A percentile compares a stretch with the other conserved stretches of the same genome.
These are phyloP conservation scores for Hyaloscypha bicolor DNA, from an alignment of 495 filamentous ascomycete genomes.

Conservation along the genomic window DNA sequence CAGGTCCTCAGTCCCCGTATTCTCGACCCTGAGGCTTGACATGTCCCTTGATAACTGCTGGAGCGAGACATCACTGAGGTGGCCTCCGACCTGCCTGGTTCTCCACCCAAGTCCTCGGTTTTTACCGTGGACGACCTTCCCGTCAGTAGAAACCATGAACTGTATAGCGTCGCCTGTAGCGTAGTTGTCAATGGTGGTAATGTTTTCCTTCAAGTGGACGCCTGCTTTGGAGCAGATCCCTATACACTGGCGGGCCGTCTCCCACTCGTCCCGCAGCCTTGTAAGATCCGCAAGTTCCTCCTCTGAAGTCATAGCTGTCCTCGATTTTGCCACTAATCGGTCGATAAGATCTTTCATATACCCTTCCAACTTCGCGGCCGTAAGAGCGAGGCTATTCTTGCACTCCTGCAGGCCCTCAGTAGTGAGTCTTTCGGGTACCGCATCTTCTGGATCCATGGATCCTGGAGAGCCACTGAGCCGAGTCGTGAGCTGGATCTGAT, in stretches of 20 bases:
- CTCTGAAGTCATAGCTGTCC: constrained; percentile 32
- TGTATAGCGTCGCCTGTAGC: constrained; percentile 43
- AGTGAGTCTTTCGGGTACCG: constrained; percentile 37
- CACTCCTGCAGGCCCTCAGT: constrained; percentile 43
- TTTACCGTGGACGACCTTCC: constrained; percentile 39
- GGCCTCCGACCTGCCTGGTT: constrained; percentile 45
- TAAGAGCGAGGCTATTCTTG: constrained; percentile 38
- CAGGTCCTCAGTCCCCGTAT: constrained; percentile 19
- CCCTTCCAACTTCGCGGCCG: constrained; percentile 39
- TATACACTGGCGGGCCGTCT: constrained; percentile 41
- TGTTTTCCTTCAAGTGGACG: constrained; percentile 37
- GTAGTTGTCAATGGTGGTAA: constrained; percentile 43
- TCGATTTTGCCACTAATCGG: constrained; percentile 39
- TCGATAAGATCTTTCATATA: constrained; percentile 40
- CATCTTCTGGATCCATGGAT: constrained; percentile 17
- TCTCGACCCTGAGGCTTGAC: constrained; percentile 29
- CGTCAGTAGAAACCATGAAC: constrained; percentile 47
- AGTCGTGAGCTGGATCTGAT: constrained; percentile 34
- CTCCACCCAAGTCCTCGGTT: constrained; percentile 44
- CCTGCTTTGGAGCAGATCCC: constrained; percentile 44
- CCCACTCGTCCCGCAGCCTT: constrained; percentile 43
- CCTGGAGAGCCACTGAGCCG: constrained; percentile 25
- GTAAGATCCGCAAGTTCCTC: constrained; percentile 39
- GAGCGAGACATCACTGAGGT: constrained; percentile 40
- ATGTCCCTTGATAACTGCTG: constrained; percentile 45